phyloP scores from a whole-genome alignment of 257 asterid species.

The Petrea volubilis region DNA sequence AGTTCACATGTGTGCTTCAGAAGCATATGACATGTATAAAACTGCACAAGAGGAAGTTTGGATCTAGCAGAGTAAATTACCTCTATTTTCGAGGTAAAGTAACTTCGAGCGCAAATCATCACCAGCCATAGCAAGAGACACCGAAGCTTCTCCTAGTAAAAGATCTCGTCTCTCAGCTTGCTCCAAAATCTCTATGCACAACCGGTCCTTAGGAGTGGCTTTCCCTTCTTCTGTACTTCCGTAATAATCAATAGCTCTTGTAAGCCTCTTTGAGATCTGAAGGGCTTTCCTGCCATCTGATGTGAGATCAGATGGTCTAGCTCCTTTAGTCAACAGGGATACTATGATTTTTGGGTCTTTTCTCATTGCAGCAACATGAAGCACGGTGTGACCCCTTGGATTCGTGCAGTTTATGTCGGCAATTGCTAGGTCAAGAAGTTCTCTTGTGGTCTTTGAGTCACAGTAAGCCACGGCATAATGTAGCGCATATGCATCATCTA shows the following conservation, averaged over 20 bases:
- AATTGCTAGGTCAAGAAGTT: conserved; percentile 87
- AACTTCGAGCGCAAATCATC: conserved; percentile 82
- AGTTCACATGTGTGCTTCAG: not conserved
- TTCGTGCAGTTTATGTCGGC: conserved; percentile 84
- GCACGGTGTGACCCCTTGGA: conserved; percentile 84
- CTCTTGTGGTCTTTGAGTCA: conserved; percentile 86
- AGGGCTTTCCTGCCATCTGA: conserved; percentile 91
- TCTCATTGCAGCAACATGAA: conserved; percentile 95
- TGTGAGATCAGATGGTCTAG: conserved; percentile 90
- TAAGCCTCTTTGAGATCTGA: conserved; percentile 87
- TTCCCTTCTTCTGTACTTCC: conserved; percentile 67
- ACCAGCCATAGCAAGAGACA: conserved; percentile 96
- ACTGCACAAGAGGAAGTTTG: conserved; percentile 2
- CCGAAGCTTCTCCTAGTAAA: conserved; percentile 85
- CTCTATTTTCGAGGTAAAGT: conserved; percentile 93
- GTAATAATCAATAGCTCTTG: conserved; percentile 70
- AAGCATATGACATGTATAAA: not conserved
- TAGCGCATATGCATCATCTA: conserved; percentile 85
- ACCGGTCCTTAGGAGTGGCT: conserved; percentile 76
- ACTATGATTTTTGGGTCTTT: conserved; percentile 91
- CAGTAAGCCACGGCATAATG: conserved; percentile 98
- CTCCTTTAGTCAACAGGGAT: conserved; percentile 91
- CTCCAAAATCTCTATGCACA: conserved; percentile 94
- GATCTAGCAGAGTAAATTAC: conserved; percentile 35
- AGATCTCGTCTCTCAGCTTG: conserved; percentile 96